These are phyloP conservation scores for Tricholoma terreum DNA, from an alignment of 768 basidiomycete species.

Conservation along the genomic window DNA sequence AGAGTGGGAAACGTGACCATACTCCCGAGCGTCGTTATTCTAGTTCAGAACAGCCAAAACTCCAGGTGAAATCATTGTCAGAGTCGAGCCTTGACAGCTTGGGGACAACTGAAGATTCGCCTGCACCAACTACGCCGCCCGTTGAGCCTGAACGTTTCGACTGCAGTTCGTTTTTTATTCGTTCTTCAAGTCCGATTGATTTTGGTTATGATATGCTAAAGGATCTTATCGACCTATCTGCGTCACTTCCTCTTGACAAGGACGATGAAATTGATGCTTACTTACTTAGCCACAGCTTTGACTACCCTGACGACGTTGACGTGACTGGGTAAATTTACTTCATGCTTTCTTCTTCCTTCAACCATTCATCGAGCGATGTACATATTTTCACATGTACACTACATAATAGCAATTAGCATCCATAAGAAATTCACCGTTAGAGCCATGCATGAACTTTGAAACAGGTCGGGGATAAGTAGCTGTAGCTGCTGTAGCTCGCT, in stretches of 20 bases:
- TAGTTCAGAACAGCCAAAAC: neutral
- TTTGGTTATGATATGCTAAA: constrained; percentile 3
- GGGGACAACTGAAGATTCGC: constrained; percentile 12
- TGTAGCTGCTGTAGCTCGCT: too few relatives aligned
- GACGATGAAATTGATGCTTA: constrained; percentile 16
- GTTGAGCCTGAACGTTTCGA: neutral
- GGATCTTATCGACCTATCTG: constrained; percentile 11
- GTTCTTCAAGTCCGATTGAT: constrained; percentile 7
- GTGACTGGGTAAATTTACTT: constrained; percentile 2
- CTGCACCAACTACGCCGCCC: constrained; percentile 11
- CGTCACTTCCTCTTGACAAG: constrained; percentile 3
- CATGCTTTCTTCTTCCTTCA: neutral
- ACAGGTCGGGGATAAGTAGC: too few relatives aligned
- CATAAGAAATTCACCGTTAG: too few relatives aligned
- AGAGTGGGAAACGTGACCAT: neutral
- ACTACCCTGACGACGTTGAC: constrained; percentile 15
- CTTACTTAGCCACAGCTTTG: constrained; percentile 12
- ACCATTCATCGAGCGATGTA: neutral
- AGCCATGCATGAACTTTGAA: too few relatives aligned
- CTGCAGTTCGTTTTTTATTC: constrained; percentile 10
- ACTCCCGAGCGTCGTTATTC: neutral
- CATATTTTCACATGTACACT: neutral
- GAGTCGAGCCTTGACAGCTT: constrained; percentile 12
- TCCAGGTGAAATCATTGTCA: neutral
- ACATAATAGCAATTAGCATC: too few relatives aligned